Base-by-base conservation (phyloP, 2,329 filamentous ascomycete genomes). In the Cordyceps javanica region DNA sequence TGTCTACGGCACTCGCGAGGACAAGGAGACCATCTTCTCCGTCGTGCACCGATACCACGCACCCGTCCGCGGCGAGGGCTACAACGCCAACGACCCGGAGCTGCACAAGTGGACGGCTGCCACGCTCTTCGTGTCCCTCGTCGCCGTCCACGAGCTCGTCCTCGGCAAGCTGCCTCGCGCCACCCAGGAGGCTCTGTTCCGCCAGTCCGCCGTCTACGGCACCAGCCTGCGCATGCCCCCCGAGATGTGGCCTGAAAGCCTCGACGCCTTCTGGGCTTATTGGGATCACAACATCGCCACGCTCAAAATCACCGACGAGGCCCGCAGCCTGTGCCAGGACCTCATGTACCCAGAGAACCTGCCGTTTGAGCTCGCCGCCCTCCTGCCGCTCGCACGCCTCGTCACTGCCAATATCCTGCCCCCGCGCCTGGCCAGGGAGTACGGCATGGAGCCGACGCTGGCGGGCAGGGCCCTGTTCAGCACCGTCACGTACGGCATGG, bases 31-130 rank as follows among this genome's bases (percentile, higher is more conserved):
- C n/a, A 66, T 75, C 46, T 68, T 72, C 55, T 64, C 69, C 49
- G 67, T 73, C 61, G 68, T 73, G 8, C 69, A 74, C 58, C 61
- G 62, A 13, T 70, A 69, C 10, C 71, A 75, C 59, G 60, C 64
- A 6, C 41, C 61, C 3, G 68, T 74, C 28, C 66, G 65, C n/a
- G 71, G 71, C 2, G 61, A 63, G 23, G 62, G 60, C 10, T 73
- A 73, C 60, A 63, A 65, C 32, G 72, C 72, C 49, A 66, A 73
- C 51, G 71, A 74, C 57, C 66, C 70, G 5, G 60, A 64, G 30
- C 67, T 74, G 10, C 73, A 74, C 60, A 66, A 71, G 46, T 75
- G 72, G 73, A 72, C 74, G 13, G 72, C 72, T 0, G 69, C 72
- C 1, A 74, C 73, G 2, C 63, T 74, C 6, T 75, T 74, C 54